Evolutionary conservation across 108 stramenopile genomes (phyloP).

Genomic region (Skeletonema menzelii): DNA sequence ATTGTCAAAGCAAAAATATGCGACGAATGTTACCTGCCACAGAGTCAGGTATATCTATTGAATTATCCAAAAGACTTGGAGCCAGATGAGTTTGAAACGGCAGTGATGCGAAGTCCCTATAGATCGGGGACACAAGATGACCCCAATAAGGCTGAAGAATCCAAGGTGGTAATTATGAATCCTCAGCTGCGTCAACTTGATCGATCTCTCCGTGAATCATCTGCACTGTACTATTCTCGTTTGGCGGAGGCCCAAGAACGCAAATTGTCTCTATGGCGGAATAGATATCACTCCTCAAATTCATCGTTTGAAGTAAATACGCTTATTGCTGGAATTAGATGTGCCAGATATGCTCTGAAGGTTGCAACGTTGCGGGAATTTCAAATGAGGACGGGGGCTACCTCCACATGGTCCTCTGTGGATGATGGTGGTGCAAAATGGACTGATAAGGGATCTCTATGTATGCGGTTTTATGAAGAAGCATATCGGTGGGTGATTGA

Average conservation of each 20-base stretch:
- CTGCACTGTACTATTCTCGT: constrained; percentile 32
- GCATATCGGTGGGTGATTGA: constrained; percentile 37
- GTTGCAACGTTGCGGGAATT: constrained; percentile 36
- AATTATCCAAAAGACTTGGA: constrained; percentile 29
- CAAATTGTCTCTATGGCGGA: constrained; percentile 38
- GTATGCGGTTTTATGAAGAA: constrained; percentile 41
- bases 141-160: neutral
- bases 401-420: constrained; percentile 1
- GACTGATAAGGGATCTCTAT: constrained; percentile 10
- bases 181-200: constrained; percentile 24
- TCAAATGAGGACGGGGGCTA: constrained; percentile 20
- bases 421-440: constrained; percentile 4
- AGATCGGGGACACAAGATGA: neutral
- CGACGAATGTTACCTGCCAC: constrained; percentile 22
- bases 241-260: constrained; percentile 37
- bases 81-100: constrained; percentile 31
- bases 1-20: constrained; percentile 20
- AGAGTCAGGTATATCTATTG: constrained; percentile 22
- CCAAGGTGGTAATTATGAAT: constrained; percentile 10
- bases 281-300: constrained; percentile 38
- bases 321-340: constrained; percentile 31
- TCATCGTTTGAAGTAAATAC: constrained; percentile 43
- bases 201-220: constrained; percentile 17
- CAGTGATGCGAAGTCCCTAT: constrained; percentile 24
- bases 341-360: constrained; percentile 42